Base-by-base conservation (phyloP, 352 stramenopile species). In the Phytopythium delawarense region DNA sequence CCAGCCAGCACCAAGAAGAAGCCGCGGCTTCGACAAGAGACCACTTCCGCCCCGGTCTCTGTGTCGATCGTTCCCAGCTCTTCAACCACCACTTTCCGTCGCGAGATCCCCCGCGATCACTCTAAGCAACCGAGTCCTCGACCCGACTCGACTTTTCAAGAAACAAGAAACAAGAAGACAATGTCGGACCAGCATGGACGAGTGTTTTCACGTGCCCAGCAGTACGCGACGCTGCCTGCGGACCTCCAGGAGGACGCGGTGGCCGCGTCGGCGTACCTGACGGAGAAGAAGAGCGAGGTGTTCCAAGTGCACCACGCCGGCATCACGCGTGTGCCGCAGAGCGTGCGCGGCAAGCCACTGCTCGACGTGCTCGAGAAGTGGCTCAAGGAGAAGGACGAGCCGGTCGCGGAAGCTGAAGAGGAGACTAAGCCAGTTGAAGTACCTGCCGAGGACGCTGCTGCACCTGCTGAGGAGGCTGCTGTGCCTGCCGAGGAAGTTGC, bases 351-450 rank as follows among this genome's bases (percentile, higher is more conserved):
- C 50, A 82, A 79, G 62, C 64, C 65, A n/a, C 67, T 87, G 25
- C 52, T 82, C 20, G 77, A 87, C 45, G 68, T 68, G 39, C 49
- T 87, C 13, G 61, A 71, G 59, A 76, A 74, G 62, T 84, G 73
- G 69, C 52, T 87, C 4, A 78, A 50, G 28, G 65, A 75, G 57
- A 46, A 66, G 49, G 54, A 57, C 23, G 53, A 59, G 54, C 9
- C 9, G 6, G 61, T 66, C 51, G 59, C 56, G 34, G 44, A 69
- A 25, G 30, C 32, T 6, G 52, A 52, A 23, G 48, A 45, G 46
- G 35, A 54, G 12, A 40, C 34, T 6, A 28, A 51, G 25, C 16
- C 32, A 44, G 30, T 16, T 23, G 45, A 58, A 21, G 39, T 46
- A 1, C 35, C 44, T 13, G 49, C 39, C 1, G 52, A 58, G 52